Evolutionary conservation across 352 stramenopile genomes (phyloP).

Genomic region (Globisporangium recalcitrans): DNA sequence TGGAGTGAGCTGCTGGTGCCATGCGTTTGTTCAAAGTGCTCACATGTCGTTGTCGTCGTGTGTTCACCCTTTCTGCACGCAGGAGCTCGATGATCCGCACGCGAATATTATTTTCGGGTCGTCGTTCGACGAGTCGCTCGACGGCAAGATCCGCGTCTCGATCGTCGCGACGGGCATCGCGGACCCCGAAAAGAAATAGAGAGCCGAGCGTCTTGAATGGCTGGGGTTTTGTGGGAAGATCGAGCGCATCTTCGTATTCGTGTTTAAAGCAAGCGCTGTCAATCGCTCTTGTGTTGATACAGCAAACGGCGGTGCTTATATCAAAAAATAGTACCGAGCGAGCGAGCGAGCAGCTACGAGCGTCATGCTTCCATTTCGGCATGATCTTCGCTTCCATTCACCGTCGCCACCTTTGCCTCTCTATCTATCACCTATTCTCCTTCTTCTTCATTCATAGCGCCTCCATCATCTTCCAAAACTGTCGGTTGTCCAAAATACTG

Average conservation of each 20-base stretch:
- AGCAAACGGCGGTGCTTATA: constrained; percentile 5
- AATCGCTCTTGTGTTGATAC: no score
- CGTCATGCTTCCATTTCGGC: not conserved
- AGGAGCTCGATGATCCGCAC: constrained; percentile 84
- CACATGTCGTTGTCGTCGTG: not conserved
- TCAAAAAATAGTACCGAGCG: constrained; percentile 8
- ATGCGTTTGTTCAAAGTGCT: not conserved
- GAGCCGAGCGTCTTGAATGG: not conserved
- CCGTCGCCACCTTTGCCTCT: not conserved
- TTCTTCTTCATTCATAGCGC: not conserved
- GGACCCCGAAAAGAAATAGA: constrained; percentile 77
- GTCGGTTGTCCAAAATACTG: not conserved
- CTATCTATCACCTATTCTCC: not conserved
- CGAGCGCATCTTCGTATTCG: no score
- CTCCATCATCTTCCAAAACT: not conserved
- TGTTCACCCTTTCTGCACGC: not conserved
- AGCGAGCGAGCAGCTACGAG: not conserved
- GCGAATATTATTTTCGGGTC: constrained; percentile 89
- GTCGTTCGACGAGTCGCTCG: constrained; percentile 77
- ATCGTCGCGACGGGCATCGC: constrained; percentile 84
- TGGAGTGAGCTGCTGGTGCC: not conserved
- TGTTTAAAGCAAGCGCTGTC: no score
- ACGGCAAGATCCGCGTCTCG: constrained; percentile 80
- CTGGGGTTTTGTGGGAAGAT: not conserved
- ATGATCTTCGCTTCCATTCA: not conserved